These are phyloP conservation scores for Tubosaeta sp. DNA, from an alignment of 768 basidiomycete genomes.

Conservation along the genomic window DNA sequence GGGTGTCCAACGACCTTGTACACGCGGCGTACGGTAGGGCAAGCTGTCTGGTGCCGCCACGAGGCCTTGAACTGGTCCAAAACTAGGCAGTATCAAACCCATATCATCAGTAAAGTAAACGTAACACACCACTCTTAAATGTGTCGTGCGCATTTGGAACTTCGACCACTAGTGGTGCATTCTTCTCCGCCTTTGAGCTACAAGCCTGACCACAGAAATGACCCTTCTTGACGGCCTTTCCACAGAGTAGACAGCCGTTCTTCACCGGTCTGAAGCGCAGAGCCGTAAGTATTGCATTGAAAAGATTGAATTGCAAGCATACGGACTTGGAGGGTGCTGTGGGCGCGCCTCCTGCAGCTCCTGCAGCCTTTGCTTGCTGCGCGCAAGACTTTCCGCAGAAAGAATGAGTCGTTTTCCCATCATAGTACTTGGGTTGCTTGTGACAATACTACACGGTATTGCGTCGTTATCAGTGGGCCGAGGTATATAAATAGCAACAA, in stretches of 20 bases:
- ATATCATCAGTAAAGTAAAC: neutral
- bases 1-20: constrained; percentile 60
- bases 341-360: constrained; percentile 19
- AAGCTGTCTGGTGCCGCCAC: constrained; percentile 58
- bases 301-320: constrained; percentile 13
- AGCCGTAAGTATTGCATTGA: constrained; percentile 31
- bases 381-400: constrained; percentile 66
- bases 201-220: constrained; percentile 62
- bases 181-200: constrained; percentile 49
- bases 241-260: constrained; percentile 59
- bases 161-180: constrained; percentile 55
- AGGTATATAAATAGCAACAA: constrained; percentile 1
- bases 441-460: constrained; percentile 47
- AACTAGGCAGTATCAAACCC: constrained; percentile 35
- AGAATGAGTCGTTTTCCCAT: constrained; percentile 54
- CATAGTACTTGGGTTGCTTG: constrained; percentile 54
- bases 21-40: constrained; percentile 55
- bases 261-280: constrained; percentile 28
- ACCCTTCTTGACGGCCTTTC: constrained; percentile 54
- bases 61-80: constrained; percentile 64
- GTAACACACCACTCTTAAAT: constrained; percentile 56
- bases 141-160: constrained; percentile 56
- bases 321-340: constrained; percentile 31
- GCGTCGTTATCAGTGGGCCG: constrained; percentile 2
- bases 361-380: constrained; percentile 37